Evolutionary conservation across 2,329 filamentous ascomycete species (phyloP).

Genomic region (Cladophialophora chaetospira): DNA sequence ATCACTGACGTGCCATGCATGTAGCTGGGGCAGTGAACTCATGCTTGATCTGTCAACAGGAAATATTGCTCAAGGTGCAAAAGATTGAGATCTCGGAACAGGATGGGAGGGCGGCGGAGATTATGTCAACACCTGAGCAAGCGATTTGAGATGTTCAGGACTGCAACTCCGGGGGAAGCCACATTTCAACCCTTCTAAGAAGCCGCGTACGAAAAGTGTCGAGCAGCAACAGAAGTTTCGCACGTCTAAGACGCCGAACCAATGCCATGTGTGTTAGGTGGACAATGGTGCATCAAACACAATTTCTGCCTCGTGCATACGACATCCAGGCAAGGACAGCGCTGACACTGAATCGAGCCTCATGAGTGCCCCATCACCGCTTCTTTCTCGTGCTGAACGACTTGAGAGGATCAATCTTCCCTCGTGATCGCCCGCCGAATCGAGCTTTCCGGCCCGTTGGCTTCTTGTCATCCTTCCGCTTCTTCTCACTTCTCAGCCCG

Average conservation of each 20-base stretch:
- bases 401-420: conserved; percentile 81
- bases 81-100: not conserved
- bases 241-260: too few species aligned
- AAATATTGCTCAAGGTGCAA: not conserved
- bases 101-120: not conserved
- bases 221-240: too few species aligned
- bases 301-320: too few species aligned
- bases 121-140: conserved; percentile 12
- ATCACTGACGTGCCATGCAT: not conserved
- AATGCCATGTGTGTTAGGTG: too few species aligned
- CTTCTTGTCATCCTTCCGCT: conserved; percentile 49
- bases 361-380: conserved; percentile 8
- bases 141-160: too few species aligned
- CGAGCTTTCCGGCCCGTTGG: conserved; percentile 45
- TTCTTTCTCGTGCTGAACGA: conserved; percentile 69
- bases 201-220: too few species aligned
- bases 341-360: not conserved
- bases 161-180: too few species aligned
- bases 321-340: not conserved
- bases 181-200: too few species aligned
- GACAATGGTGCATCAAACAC: too few species aligned
- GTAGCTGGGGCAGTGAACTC: not conserved
- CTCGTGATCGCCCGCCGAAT: conserved; percentile 50
- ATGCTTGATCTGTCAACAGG: conserved; percentile 8
- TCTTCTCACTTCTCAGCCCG: conserved; percentile 59